Evolutionary conservation across 805 yeast genomes (phyloP), one percentile per base, ranked within the genome.

Genomic region (Myxozyma vanderwaltii): DNA sequence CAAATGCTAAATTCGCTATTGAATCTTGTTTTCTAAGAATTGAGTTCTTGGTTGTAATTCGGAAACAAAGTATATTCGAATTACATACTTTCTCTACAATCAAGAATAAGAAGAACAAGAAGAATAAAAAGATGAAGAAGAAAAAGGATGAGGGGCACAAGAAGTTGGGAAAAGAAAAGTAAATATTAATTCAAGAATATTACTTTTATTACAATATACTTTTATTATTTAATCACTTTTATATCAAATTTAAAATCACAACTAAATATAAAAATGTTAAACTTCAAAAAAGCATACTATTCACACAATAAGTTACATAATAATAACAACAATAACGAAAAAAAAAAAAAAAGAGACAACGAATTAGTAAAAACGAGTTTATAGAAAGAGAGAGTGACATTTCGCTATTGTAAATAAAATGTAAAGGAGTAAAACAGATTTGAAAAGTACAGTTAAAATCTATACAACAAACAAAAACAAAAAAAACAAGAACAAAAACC

Each of bases 1-100:
- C 63, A 3, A 55, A 46, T 15, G 61, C 65, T 6, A 54, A 51
- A 49, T 41, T 29, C 2, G 61, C 58, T 31, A 43, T 59, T 21
- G 56, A 55, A 47, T 50, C 56, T 13, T 36, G 49, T 31, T 64
- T 60, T 35, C 51, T 55, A 29, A 35, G 65, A n/a, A n/a, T 62
- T 23, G 19, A 39, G 35, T 58, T 36, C 27, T 15, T 50, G 51
- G n/a, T 43, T 31, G 21, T 44, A 17, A 50, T 41, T 15, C 33
- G 26, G 38, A 17, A 52, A 26, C 58, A 58, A 41, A 26, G 46
- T 15, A 58, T 49, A 35, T 35, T 58, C 36, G 57, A 58, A 39
- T 38, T 44, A 29, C 54, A 49, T 44, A 27, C 15, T 7, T 31
- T 33, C 12, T 31, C 38, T 23, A 23, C 39, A 33, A 29, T 12